Evolutionary conservation across 2,329 filamentous ascomycete genomes (phyloP).

Genomic region (Cercospora sp.): DNA sequence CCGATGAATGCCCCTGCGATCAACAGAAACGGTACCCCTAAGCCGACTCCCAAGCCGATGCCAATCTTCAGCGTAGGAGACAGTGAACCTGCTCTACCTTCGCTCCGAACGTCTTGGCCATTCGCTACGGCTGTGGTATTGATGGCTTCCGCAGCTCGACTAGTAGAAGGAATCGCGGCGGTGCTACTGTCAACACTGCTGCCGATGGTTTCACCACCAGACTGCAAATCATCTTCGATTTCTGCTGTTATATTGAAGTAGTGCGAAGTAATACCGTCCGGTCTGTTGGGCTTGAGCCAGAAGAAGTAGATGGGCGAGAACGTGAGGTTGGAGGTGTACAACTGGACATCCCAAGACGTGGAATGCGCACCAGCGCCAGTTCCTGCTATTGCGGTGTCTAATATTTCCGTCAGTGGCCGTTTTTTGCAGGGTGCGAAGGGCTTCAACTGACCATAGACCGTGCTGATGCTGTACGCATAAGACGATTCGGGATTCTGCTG

Average conservation of each 20-base stretch:
- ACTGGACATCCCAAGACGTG: neutral
- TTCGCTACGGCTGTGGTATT: neutral
- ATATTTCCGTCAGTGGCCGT: neutral
- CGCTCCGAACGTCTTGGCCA: neutral
- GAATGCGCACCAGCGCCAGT: neutral
- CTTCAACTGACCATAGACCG: neutral
- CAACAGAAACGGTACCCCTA: neutral
- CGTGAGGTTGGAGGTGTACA: slow-evolving; percentile 1
- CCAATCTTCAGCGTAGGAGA: slow-evolving; percentile 2
- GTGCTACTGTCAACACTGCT: neutral
- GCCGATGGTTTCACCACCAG: neutral
- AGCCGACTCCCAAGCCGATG: neutral
- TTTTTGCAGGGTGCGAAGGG: neutral
- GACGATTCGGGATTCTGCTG: neutral
- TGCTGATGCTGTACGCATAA: slow-evolving; percentile 6
- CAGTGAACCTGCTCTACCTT: neutral
- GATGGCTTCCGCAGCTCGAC: neutral
- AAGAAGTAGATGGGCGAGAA: slow-evolving; percentile 2
- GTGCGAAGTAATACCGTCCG: neutral
- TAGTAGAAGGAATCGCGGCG: neutral
- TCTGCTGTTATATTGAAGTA: slow-evolving; percentile 7
- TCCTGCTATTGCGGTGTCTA: neutral
- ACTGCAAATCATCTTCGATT: neutral
- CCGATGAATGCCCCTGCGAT: neutral
- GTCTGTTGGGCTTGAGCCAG: neutral